phyloP scores from a whole-genome alignment of 2,329 filamentous ascomycete genomes.

The Macroventuria anomochaeta region DNA sequence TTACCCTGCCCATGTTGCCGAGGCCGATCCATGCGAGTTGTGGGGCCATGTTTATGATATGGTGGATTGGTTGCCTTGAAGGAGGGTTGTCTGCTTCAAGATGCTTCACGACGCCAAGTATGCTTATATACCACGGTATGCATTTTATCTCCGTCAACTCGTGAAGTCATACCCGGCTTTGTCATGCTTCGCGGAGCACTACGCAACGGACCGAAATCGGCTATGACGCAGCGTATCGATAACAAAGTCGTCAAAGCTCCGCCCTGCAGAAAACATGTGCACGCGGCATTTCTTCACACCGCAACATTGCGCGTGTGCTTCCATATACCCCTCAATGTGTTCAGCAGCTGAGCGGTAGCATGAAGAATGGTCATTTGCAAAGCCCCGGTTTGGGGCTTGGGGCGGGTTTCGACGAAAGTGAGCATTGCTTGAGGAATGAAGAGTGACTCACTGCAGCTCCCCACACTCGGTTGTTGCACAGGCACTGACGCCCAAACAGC shows the following conservation, averaged over 20 bases:
- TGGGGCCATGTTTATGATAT: conserved; percentile 46
- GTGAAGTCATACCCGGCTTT: conserved; percentile 12
- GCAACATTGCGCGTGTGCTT: conserved; percentile 9
- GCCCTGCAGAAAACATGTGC: conserved; percentile 15
- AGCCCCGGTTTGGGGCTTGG: conserved; percentile 45
- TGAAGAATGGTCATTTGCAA: conserved; percentile 50
- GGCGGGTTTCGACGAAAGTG: conserved; percentile 34
- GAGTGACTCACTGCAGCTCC: conserved; percentile 17
- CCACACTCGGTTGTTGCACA: conserved; percentile 2
- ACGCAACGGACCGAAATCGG: conserved; percentile 10
- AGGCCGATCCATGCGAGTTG: conserved; percentile 80
- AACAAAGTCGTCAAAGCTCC: conserved; percentile 16
- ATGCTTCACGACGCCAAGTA: conserved; percentile 2
- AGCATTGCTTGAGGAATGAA: conserved; percentile 2
- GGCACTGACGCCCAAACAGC: conserved; percentile 21
- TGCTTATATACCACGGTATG: neutral
- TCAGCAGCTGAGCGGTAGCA: conserved; percentile 33
- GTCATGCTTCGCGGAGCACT: conserved; percentile 8
- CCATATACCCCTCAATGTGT: conserved; percentile 15
- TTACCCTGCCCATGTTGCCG: conserved; percentile 84
- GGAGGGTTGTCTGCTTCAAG: neutral
- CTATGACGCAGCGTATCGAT: conserved; percentile 31
- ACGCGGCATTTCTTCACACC: conserved; percentile 12
- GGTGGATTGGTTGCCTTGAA: neutral
- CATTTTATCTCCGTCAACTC: conserved; percentile 1